These are phyloP conservation scores for Alternaria rosae DNA, from an alignment of 2,329 filamentous ascomycete genomes.

Conservation along the genomic window DNA sequence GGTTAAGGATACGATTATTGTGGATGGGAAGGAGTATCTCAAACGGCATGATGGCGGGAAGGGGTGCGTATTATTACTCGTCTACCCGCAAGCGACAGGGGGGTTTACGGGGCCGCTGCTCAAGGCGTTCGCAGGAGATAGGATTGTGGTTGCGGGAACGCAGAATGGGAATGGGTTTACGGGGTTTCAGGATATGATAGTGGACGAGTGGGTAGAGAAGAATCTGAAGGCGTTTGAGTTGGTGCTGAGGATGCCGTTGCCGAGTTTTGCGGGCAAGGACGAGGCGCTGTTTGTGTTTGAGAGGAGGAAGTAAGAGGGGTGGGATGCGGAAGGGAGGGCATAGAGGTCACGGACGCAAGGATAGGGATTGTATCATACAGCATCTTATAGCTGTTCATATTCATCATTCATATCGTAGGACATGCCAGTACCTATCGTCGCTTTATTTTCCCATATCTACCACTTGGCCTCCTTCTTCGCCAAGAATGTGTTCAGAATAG, in stretches of 20 bases:
- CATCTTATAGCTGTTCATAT: not conserved
- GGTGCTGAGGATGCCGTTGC: conserved; percentile 70
- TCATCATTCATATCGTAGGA: conserved; percentile 2
- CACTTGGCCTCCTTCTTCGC: conserved; percentile 45
- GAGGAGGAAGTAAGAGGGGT: conserved; percentile 31
- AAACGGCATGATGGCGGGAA: conserved; percentile 53
- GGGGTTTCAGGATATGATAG: conserved; percentile 67
- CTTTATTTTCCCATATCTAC: conserved; percentile 18
- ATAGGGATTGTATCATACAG: not conserved
- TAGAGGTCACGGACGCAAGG: not conserved
- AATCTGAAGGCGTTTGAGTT: conserved; percentile 66
- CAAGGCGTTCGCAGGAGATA: conserved; percentile 67
- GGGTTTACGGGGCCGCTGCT: conserved; percentile 71
- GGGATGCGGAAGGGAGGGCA: not conserved
- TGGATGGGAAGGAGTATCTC: conserved; percentile 68
- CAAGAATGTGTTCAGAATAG: conserved; percentile 72
- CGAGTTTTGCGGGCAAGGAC: conserved; percentile 79
- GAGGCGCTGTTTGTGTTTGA: conserved; percentile 74
- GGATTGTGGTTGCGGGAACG: conserved; percentile 75
- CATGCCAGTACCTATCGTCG: not conserved
- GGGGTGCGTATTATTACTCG: conserved; percentile 69
- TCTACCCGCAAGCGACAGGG: conserved; percentile 74
- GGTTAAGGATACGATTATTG: conserved; percentile 70
- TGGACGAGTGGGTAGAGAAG: conserved; percentile 70
- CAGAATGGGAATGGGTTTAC: conserved; percentile 80